Conservation (phyloP, 371 early-diverging fungal species). For the Mortierella sp. region DNA sequence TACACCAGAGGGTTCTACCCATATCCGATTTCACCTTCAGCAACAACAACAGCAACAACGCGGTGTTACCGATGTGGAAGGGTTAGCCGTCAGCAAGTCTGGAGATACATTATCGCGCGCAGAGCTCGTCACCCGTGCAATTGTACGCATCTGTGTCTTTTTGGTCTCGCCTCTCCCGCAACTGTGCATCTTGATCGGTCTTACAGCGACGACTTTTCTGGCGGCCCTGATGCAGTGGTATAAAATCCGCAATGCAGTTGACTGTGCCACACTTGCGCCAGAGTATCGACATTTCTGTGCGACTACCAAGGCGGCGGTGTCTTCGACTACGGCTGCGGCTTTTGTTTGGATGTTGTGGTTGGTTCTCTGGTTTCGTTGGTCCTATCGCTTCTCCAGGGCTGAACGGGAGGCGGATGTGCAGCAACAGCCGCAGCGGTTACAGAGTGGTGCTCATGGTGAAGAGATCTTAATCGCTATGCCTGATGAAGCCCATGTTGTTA, state of each 20-base stretch:
- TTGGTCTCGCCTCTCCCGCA: constrained; percentile 23
- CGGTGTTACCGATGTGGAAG: background rate
- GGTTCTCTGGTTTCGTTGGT: constrained; percentile 18
- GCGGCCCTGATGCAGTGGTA: constrained; percentile 16
- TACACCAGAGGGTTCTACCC: constrained; percentile 12
- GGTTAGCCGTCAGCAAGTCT: background rate
- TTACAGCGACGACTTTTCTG: constrained; percentile 3
- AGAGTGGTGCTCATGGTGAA: background rate
- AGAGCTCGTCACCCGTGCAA: background rate
- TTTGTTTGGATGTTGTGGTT: constrained; percentile 26
- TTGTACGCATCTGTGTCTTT: constrained; percentile 2
- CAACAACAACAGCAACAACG: background rate
- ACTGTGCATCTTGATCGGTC: constrained; percentile 16
- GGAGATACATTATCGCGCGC: background rate
- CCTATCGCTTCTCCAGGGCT: background rate
- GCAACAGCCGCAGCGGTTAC: background rate
- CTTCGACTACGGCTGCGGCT: constrained; percentile 1
- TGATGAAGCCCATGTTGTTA: background rate
- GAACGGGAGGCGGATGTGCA: too few relatives aligned
- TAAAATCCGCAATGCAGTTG: constrained; percentile 20
- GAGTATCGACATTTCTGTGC: constrained; percentile 21
- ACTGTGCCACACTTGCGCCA: constrained; percentile 3
- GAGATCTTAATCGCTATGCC: background rate
- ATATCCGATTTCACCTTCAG: constrained; percentile 2
- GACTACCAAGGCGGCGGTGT: constrained; percentile 32